phyloP scores from a whole-genome alignment of 768 basidiomycete genomes.

The Boletus vermiculosoides region DNA sequence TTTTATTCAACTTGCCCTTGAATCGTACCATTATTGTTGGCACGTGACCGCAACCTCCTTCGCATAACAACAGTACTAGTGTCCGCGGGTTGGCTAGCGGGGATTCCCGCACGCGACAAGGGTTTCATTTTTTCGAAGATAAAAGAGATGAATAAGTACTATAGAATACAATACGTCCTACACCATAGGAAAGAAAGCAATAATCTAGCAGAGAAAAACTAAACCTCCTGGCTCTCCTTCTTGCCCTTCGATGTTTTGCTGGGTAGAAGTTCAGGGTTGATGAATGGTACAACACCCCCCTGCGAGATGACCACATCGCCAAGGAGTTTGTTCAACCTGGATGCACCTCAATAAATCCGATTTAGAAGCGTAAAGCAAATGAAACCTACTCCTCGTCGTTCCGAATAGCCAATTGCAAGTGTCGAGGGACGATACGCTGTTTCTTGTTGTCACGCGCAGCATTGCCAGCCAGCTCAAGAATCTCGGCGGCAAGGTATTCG shows the following conservation, averaged over 20 bases:
- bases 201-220: constrained; percentile 18
- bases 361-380: background rate
- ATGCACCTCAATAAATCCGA: background rate
- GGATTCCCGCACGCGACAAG: background rate
- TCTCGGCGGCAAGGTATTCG: constrained; percentile 62
- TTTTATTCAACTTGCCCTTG: background rate
- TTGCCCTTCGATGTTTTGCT: constrained; percentile 53
- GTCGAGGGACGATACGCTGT: constrained; percentile 62
- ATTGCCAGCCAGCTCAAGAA: constrained; percentile 60
- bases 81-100: no score
- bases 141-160: constrained; percentile 28
- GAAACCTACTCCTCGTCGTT: constrained; percentile 51
- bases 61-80: no score
- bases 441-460: constrained; percentile 58
- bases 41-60: background rate
- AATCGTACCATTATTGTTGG: background rate
- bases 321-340: constrained; percentile 40
- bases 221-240: constrained; percentile 50
- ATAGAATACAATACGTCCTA: constrained; percentile 35
- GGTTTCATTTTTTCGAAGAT: background rate
- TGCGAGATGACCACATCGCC: constrained; percentile 58
- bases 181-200: constrained; percentile 19
- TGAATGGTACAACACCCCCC: constrained; percentile 56
- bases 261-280: constrained; percentile 52
- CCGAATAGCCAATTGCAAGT: constrained; percentile 64